Base-by-base conservation (phyloP, 2,329 filamentous ascomycete species). In the Teratosphaeriaceae sp. region DNA sequence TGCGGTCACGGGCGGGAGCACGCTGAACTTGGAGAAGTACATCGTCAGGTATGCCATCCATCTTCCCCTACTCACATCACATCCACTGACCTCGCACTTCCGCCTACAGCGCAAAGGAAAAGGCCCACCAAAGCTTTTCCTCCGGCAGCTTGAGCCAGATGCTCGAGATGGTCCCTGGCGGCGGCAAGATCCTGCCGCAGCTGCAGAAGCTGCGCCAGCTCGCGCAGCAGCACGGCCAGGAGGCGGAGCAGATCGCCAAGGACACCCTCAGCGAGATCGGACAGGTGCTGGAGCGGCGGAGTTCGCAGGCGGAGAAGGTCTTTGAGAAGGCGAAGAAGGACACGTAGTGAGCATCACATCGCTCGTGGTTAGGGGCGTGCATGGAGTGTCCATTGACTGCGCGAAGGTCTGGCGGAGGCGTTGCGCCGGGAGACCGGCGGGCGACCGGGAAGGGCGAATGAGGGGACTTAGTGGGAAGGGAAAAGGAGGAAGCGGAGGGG, bases 231-330 rank as follows among this genome's bases (percentile, higher is more conserved):
- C 79, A 85, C 60, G 79, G 77, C 38, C 71, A 79, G 4, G 81
- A 88, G 61, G 82, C 82, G 2, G 76, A 87, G 69, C 75, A 79
- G 63, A 68, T 88, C 27, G 62, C 85, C 40, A 79, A 80, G 64
- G 80, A 84, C 59, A 82, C 83, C 0, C 69, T 85, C 38, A 73
- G 82, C 34, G 82, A 86, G 61, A 66, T 86, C 36, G 71, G 74
- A 59, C 70, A 80, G 61, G 72, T 85, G 22, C 66, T 85, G 31
- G 76, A 81, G 62, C 76, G 77, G 59, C 75, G 76, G 65, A 68
- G 69, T 0, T 59, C 72, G 37, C 70, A 77, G 63, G 73, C 76
- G 1, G 69, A 82, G 57, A 74, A 84, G 50, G 70, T 84, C 52
- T 65, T 66, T 2, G 68, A 80, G 2, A 72, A 76, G 54, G 75